Conservation (phyloP, 1,139 yeast genomes). For the Diutina mesorugosa region DNA sequence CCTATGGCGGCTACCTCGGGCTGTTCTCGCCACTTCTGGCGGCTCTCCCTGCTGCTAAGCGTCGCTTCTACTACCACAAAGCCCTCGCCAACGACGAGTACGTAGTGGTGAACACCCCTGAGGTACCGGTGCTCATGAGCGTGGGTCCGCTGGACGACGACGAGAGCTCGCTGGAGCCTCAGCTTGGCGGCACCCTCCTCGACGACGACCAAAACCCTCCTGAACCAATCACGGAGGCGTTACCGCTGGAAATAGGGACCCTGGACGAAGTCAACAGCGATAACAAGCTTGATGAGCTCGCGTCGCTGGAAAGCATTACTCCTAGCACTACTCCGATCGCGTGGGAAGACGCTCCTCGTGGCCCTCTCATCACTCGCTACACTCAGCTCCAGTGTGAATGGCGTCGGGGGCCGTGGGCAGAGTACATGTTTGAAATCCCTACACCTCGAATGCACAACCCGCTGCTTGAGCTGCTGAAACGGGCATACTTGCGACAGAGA, state of each 20-base stretch:
- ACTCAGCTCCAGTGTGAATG: neutral
- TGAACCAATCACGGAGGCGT: constrained; percentile 27
- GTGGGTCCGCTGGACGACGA: neutral
- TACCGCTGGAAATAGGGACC: constrained; percentile 11
- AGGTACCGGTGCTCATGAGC: neutral
- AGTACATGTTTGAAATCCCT: neutral
- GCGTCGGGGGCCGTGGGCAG: neutral
- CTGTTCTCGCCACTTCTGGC: constrained; percentile 17
- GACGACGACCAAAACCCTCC: constrained; percentile 31
- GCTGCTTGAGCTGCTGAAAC: constrained; percentile 36
- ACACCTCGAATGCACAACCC: constrained; percentile 26
- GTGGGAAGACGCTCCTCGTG: neutral
- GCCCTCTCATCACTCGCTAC: neutral
- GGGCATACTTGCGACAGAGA: constrained; percentile 22
- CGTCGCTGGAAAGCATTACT: neutral
- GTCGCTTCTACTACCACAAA: constrained; percentile 18
- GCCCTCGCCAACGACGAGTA: neutral
- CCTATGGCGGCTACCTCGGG: constrained; percentile 9
- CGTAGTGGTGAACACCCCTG: neutral
- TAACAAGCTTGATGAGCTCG: neutral
- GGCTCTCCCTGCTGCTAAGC: constrained; percentile 16
- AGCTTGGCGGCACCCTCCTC: neutral
- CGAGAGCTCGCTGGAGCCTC: neutral
- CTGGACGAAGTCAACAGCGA: neutral
- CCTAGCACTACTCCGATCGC: neutral